Conservation (phyloP, 169 alveolate genomes). For the Hepatocystis sp. region DNA sequence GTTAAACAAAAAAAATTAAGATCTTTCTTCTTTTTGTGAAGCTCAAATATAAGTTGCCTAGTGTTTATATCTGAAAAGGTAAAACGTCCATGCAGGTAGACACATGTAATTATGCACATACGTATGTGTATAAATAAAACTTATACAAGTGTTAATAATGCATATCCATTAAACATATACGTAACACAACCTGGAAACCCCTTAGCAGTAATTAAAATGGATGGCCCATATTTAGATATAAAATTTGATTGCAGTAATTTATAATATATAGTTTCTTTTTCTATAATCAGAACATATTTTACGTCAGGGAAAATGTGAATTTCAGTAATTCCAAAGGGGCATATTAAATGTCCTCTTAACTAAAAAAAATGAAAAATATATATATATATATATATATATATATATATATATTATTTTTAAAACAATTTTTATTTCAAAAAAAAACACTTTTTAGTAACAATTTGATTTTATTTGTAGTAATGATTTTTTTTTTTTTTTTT, state of each 20-base stretch:
- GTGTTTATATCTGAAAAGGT: conserved; percentile 50
- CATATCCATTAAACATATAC: background rate
- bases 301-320: conserved; percentile 71
- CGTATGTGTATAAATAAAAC: conserved; percentile 11
- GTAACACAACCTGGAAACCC: conserved; percentile 63
- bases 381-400: background rate
- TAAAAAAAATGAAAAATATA: conserved; percentile 8
- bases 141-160: too few relatives aligned
- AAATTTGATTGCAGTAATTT: conserved; percentile 71
- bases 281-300: conserved; percentile 75
- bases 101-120: too few relatives aligned
- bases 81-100: background rate
- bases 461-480: too few relatives aligned
- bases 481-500: too few relatives aligned
- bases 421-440: too few relatives aligned
- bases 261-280: conserved; percentile 79
- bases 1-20: conserved; percentile 54
- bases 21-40: conserved; percentile 17
- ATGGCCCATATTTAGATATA: conserved; percentile 56
- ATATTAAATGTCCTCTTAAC: conserved; percentile 72
- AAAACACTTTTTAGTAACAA: too few relatives aligned
- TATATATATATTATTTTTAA: too few relatives aligned
- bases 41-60: conserved; percentile 43
- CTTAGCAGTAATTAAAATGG: conserved; percentile 47
- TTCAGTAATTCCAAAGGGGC: conserved; percentile 67